Evolutionary conservation across 176 grass and related monocot genomes (phyloP), one percentile per base, ranked within the genome.

Genomic region (Chloris gayana): DNA sequence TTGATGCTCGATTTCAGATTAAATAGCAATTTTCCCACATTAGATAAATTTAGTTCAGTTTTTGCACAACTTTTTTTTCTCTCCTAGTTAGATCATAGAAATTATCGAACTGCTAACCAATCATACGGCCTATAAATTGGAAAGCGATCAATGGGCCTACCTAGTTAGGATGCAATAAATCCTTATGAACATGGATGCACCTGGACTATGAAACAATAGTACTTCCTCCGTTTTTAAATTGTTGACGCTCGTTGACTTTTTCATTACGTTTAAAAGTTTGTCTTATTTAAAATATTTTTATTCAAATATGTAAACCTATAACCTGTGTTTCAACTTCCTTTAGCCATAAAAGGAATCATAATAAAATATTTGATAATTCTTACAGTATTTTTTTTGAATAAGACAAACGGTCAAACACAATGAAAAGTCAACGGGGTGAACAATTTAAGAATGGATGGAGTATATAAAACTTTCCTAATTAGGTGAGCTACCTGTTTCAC

Each of bases 401-500:
- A n/a, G n/a, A n/a, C n/a, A n/a, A n/a, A n/a, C n/a, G n/a, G n/a
- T n/a, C n/a, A n/a, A n/a, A n/a, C n/a, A n/a, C n/a, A n/a, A n/a
- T n/a, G n/a, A n/a, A n/a, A n/a, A n/a, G n/a, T n/a, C n/a, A n/a
- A n/a, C n/a, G n/a, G n/a, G n/a, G n/a, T n/a, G n/a, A n/a, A n/a
- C n/a, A n/a, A n/a, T n/a, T n/a, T n/a, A n/a, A n/a, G n/a, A n/a
- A n/a, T n/a, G n/a, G n/a, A n/a, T n/a, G n/a, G n/a, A n/a, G n/a
- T n/a, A n/a, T n/a, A 56, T 15, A 35, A 47, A 60, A 21, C 34
- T 74, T 68, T 66, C 39, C 67, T 21, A 50, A 41, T 39, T 85
- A 65, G 77, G 35, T 77, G 77, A 31, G 9, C 65, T 62, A 39
- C 68, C 50, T 25, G 53, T 80, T 62, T 80, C 63, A 35, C 33